Conservation (phyloP, 345 rosid species). For the Hypericum perforatum region DNA sequence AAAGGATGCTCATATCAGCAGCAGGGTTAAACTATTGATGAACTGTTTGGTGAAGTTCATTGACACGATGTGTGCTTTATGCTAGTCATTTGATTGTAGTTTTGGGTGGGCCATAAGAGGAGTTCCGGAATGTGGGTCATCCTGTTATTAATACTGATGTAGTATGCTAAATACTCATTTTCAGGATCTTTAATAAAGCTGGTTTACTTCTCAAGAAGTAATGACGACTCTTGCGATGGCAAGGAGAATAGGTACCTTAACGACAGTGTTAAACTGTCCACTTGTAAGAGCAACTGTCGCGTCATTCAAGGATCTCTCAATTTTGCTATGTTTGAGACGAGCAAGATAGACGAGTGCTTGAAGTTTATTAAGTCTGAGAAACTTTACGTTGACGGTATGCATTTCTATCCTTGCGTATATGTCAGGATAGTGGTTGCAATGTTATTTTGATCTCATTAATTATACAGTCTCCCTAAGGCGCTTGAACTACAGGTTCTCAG, state of each 20-base stretch:
- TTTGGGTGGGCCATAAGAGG: neutral
- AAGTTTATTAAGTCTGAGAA: slow-evolving; percentile 55
- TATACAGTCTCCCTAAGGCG: neutral
- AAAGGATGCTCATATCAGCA: too few relatives aligned
- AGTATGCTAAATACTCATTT: neutral
- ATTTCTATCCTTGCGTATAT: slow-evolving; percentile 1
- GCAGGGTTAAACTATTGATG: too few relatives aligned
- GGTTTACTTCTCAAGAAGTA: slow-evolving; percentile 53
- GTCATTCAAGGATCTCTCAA: slow-evolving; percentile 53
- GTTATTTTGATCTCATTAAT: slow-evolving; percentile 8
- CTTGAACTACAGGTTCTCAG: slow-evolving; percentile 46
- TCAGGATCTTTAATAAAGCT: slow-evolving; percentile 80
- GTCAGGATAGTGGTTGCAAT: slow-evolving; percentile 1
- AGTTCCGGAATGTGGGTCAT: neutral
- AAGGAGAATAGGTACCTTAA: slow-evolving; percentile 20
- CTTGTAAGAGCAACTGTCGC: slow-evolving; percentile 10
- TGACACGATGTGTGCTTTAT: too few relatives aligned
- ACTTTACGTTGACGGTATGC: slow-evolving; percentile 48
- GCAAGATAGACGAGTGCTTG: slow-evolving; percentile 71
- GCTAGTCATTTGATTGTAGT: neutral
- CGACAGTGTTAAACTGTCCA: slow-evolving; percentile 17
- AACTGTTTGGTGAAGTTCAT: too few relatives aligned
- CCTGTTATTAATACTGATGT: neutral
- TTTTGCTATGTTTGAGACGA: slow-evolving; percentile 79
- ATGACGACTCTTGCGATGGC: slow-evolving; percentile 17